Percentiles rank a stretch among this genome's conserved stretches.
Evolutionary conservation across 805 yeast species (phyloP).

Genomic region (Starmerella sp.): DNA sequence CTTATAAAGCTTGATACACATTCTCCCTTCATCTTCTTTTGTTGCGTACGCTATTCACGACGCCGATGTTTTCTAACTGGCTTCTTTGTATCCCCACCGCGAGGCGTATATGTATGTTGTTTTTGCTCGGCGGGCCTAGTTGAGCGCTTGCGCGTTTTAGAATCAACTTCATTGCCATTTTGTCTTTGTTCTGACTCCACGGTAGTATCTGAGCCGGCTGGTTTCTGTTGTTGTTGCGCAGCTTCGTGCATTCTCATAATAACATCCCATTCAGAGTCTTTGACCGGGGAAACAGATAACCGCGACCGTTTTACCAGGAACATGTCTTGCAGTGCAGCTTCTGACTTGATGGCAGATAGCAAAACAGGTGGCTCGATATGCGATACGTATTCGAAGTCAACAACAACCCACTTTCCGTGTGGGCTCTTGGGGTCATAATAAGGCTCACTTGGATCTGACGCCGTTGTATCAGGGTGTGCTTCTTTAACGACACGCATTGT

Average conservation of each 20-base stretch:
- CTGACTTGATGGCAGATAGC: constrained; percentile 33
- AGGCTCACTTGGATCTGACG: constrained; percentile 34
- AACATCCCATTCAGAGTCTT: constrained; percentile 34
- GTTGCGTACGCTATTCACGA: too few species aligned
- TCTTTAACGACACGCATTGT: constrained; percentile 27
- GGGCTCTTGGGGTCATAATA: constrained; percentile 41
- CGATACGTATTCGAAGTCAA: constrained; percentile 37
- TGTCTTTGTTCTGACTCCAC: not conserved
- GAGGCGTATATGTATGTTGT: too few species aligned
- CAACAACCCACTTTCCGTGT: constrained; percentile 47
- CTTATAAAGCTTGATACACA: too few species aligned
- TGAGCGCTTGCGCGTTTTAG: not conserved
- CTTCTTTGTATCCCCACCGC: too few species aligned
- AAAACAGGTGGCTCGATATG: constrained; percentile 35
- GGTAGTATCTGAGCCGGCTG: not conserved
- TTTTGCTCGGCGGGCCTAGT: too few species aligned
- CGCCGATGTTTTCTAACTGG: too few species aligned
- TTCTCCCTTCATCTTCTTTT: too few species aligned
- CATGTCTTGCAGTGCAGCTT: constrained; percentile 32
- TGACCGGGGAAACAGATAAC: constrained; percentile 43
- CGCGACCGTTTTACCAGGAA: constrained; percentile 40
- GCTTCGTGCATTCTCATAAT: constrained; percentile 29
- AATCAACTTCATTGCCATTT: too few species aligned
- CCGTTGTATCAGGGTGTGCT: constrained; percentile 29
- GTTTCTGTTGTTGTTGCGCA: not conserved